Evolutionary conservation across 805 yeast species (phyloP).

Genomic region (Scheffersomyces lignosus): DNA sequence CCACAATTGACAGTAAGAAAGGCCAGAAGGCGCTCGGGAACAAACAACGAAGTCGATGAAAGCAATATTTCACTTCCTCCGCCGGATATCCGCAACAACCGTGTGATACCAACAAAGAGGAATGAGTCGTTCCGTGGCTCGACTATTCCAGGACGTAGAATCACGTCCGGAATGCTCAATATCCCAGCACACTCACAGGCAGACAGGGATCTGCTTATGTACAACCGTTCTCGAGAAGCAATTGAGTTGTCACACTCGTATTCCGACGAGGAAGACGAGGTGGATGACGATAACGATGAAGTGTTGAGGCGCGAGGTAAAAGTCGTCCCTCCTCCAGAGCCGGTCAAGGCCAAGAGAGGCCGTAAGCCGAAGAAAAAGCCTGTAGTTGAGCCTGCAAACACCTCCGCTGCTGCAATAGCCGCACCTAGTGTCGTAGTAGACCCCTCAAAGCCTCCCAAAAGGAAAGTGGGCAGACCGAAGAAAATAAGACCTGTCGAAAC

Average conservation of each 20-base stretch:
- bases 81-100: constrained; percentile 22
- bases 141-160: constrained; percentile 16
- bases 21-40: constrained; percentile 3
- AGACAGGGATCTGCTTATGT: neutral
- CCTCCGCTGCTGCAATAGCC: neutral
- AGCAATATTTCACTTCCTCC: constrained; percentile 36
- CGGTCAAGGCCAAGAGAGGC: neutral
- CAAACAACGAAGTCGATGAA: constrained; percentile 12
- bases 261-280: constrained; percentile 12
- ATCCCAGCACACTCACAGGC: constrained; percentile 24
- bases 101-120: constrained; percentile 32
- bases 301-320: too few species aligned
- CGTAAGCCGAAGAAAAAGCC: neutral
- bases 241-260: constrained; percentile 18
- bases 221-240: too few species aligned
- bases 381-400: neutral
- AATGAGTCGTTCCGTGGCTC: constrained; percentile 1
- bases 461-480: neutral
- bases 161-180: constrained; percentile 44
- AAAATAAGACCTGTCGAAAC: neutral
- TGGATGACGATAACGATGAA: constrained; percentile 6
- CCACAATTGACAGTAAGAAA: constrained; percentile 2
- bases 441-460: neutral
- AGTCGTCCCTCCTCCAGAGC: neutral
- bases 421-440: too few species aligned